Evolutionary conservation across 257 asterid species (phyloP).

Genomic region (Fraxinus cuspidata): DNA sequence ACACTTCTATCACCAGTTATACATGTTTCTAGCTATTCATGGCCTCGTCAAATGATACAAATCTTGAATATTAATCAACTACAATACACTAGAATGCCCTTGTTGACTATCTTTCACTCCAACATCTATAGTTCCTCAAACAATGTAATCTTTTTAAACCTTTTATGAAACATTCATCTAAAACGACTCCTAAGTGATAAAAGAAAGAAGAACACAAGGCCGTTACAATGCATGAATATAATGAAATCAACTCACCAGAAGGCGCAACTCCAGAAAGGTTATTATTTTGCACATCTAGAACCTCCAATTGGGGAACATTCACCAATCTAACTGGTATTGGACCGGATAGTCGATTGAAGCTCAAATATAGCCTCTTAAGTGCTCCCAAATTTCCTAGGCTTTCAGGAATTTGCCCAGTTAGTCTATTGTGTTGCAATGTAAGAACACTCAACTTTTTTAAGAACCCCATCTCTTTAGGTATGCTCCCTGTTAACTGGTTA

Average conservation of each 20-base stretch:
- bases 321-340: constrained; percentile 58
- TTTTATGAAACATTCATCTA: background rate
- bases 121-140: background rate
- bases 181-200: background rate
- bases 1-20: background rate
- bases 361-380: constrained; percentile 53
- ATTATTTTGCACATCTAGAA: constrained; percentile 71
- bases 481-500: constrained; percentile 68
- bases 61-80: too few species aligned
- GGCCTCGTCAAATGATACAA: background rate
- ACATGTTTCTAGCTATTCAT: background rate
- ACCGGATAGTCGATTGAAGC: constrained; percentile 76
- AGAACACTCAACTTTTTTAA: constrained; percentile 55
- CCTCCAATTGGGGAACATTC: constrained; percentile 48
- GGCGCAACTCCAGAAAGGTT: constrained; percentile 77
- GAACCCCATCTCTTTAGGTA: constrained; percentile 62
- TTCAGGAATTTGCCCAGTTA: constrained; percentile 65
- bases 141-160: background rate
- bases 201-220: background rate
- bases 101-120: background rate
- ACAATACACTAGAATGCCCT: background rate
- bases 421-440: constrained; percentile 49
- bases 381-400: constrained; percentile 50
- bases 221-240: background rate
- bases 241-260: constrained; percentile 46